Base-by-base conservation (phyloP, 1,139 yeast genomes). In the Protomyces macrosporus region DNA sequence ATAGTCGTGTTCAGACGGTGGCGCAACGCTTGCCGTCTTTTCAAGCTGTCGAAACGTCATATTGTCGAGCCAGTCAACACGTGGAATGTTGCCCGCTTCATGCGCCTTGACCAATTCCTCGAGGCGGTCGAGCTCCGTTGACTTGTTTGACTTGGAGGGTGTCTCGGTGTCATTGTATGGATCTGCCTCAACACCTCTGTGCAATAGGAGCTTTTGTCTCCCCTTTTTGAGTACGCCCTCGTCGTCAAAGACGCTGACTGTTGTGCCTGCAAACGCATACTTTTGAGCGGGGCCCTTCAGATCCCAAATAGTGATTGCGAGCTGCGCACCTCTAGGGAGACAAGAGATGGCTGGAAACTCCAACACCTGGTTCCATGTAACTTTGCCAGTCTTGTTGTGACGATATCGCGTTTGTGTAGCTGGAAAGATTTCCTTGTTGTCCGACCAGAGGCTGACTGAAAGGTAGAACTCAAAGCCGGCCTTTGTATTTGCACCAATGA, bases 1-100 rank as follows among this genome's bases (percentile, higher is more conserved):
- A 53, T 80, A 77, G 71, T 72, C 71, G 60, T 72, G 65, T 4
- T 45, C 12, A 45, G 72, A 70, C 65, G 65, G 67, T 51, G 73
- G 70, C 40, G 69, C 63, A 61, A 69, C 66, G 32, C 74, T 75
- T 67, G 75, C 76, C 65, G 78, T 72, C 63, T 77, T 76, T 65
- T 84, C 85, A 56, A 87, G 78, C 66, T 81, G 79, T 3, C 90
- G 80, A 65, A 87, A 77, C 0, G 88, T 83, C 60, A 88, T 69
- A 55, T 82, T 79, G 71, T 90, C 97, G 6, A 91, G 76, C 98
- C 98, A 93, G 50, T 81, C 83, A 0, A 85, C 77, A 14, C 81
- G 75, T 3, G 81, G 76, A 50, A 83, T 78, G 37, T 87, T 90
- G 0, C 93, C 91, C 67, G 83, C 81, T 69, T 87, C 90, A 71